Percentiles rank a stretch among this genome's conserved stretches.
phyloP scores from a whole-genome alignment of 2,329 filamentous ascomycete species.

The Esteya vermicola region DNA sequence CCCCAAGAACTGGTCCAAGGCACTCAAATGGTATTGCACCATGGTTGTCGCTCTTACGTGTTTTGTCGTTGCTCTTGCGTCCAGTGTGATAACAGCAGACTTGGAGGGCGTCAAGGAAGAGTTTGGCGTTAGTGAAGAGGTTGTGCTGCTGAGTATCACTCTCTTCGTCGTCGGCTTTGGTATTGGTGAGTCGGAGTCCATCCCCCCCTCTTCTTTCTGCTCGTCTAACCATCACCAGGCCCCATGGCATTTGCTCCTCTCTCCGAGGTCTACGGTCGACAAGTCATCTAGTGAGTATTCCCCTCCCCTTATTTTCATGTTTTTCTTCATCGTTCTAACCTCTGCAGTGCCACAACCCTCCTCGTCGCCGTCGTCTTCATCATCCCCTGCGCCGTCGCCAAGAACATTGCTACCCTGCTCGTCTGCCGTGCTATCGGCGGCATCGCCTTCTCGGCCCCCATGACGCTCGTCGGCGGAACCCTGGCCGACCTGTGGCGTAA shows the following conservation, averaged over 20 bases:
- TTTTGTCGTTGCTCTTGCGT: constrained; percentile 59
- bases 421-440: constrained; percentile 67
- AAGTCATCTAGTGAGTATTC: constrained; percentile 48
- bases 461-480: constrained; percentile 75
- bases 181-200: constrained; percentile 30
- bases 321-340: background rate
- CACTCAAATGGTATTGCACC: constrained; percentile 69
- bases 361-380: constrained; percentile 62
- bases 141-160: constrained; percentile 56
- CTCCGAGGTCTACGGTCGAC: constrained; percentile 60
- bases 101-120: constrained; percentile 46
- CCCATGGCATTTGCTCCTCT: constrained; percentile 70
- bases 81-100: constrained; percentile 66
- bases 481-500: constrained; percentile 73
- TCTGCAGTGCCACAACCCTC: constrained; percentile 41
- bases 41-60: constrained; percentile 70
- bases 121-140: constrained; percentile 58
- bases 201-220: background rate
- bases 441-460: constrained; percentile 72
- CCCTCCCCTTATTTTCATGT: background rate
- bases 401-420: constrained; percentile 63
- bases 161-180: constrained; percentile 75
- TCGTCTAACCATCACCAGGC: constrained; percentile 20
- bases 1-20: constrained; percentile 74
- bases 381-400: constrained; percentile 63